A percentile compares a stretch with the other conserved stretches of the same genome.
These are phyloP conservation scores for Fragaria iinumae DNA, from an alignment of 306 rosid species.

Conservation along the genomic window DNA sequence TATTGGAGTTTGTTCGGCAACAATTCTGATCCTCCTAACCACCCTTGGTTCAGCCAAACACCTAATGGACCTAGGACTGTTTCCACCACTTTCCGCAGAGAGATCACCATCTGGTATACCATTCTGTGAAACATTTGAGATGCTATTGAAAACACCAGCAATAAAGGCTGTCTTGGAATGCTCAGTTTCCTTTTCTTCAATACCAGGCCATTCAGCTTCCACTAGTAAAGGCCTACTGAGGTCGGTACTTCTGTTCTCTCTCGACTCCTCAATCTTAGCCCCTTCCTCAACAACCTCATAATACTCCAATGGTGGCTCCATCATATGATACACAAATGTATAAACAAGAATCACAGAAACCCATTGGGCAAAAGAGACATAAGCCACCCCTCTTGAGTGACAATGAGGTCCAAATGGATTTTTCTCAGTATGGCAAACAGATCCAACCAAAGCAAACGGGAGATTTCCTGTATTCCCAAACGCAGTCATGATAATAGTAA, in stretches of 20 bases:
- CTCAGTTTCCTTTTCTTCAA: constrained; percentile 83
- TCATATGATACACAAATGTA: constrained; percentile 91
- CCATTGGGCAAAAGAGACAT: constrained; percentile 86
- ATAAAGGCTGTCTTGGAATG: constrained; percentile 77
- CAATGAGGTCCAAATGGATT: constrained; percentile 79
- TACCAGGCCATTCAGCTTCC: constrained; percentile 99
- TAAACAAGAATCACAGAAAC: constrained; percentile 83
- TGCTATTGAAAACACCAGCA: constrained; percentile 57
- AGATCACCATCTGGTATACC: constrained; percentile 50
- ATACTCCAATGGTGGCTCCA: constrained; percentile 85
- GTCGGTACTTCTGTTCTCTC: constrained; percentile 25
- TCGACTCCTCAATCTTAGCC: constrained; percentile 38
- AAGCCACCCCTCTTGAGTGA: constrained; percentile 77
- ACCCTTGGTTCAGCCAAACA: constrained; percentile 87
- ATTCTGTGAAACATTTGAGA: constrained; percentile 46
- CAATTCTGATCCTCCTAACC: constrained; percentile 70
- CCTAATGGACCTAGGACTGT: constrained; percentile 64
- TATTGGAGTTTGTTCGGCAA: constrained; percentile 81
- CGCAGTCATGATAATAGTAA: constrained; percentile 77
- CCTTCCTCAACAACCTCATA: constrained; percentile 73
- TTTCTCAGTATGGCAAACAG: constrained; percentile 64
- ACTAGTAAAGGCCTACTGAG: constrained; percentile 75
- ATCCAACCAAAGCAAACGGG: constrained; percentile 69
- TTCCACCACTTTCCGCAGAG: constrained; percentile 32
- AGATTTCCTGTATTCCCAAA: constrained; percentile 95